Percentiles rank a stretch among this genome's conserved stretches.
phyloP scores from a whole-genome alignment of 208 protist genomes.

The Acanthamoeba culbertsoni region DNA sequence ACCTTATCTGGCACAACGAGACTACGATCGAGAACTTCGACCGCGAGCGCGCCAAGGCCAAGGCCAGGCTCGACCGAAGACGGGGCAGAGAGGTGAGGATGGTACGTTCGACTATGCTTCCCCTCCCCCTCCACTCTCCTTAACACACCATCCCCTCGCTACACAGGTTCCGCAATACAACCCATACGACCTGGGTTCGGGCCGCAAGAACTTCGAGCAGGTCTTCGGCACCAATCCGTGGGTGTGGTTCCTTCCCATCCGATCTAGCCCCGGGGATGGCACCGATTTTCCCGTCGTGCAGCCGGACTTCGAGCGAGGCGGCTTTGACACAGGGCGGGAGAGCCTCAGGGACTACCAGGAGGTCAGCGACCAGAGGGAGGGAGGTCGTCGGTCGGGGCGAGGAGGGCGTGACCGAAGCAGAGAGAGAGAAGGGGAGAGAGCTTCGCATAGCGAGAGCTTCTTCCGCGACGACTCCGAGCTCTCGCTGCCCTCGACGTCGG shows the following conservation, averaged over 20 bases:
- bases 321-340: too few relatives aligned
- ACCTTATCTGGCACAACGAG: not conserved
- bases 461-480: too few relatives aligned
- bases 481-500: too few relatives aligned
- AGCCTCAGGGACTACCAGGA: too few relatives aligned
- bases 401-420: too few relatives aligned
- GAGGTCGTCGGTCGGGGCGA: too few relatives aligned
- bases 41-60: not conserved
- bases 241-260: slow-evolving; percentile 58
- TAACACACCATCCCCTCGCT: not conserved
- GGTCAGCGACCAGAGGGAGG: too few relatives aligned
- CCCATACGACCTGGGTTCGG: not conserved
- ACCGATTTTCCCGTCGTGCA: not conserved
- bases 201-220: slow-evolving; percentile 40
- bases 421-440: too few relatives aligned
- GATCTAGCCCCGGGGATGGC: not conserved
- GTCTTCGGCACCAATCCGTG: slow-evolving; percentile 60
- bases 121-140: not conserved
- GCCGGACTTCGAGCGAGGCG: not conserved
- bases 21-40: slow-evolving; percentile 59
- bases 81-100: not conserved
- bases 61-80: not conserved
- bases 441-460: too few relatives aligned
- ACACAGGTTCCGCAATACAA: not conserved
- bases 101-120: not conserved